Evolutionary conservation across 306 rosid species (phyloP), one percentile per base, ranked within the genome.

Genomic region (Prunus mira): DNA sequence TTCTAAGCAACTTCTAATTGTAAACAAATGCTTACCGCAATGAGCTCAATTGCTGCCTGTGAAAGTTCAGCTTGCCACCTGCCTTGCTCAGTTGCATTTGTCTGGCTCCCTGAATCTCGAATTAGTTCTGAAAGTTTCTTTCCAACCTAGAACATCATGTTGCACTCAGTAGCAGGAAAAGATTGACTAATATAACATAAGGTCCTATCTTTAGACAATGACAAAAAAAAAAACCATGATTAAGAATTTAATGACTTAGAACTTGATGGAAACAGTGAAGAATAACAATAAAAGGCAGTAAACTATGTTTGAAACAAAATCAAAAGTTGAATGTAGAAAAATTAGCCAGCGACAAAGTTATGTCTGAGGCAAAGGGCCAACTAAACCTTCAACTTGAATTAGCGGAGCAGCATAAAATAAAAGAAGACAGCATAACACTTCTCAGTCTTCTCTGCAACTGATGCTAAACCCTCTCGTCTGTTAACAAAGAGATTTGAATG

Each of bases 41-140:
- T 96, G 30, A 96, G 88, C 86, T 96, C 99, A 78, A 96, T 96
- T 18, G 97, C 99, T 63, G 95, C 98, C 88, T 96, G 98, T 65
- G 97, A 92, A 84, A 96, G 98, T 82, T 96, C 99, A 72, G 90
- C 86, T 71, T 96, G 99, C 99, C 99, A 96, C 88, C 99, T 87
- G 70, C 94, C 98, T 87, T 91, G 98, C 76, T 92, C 99, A 46
- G 89, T 87, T 82, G 91, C 99, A 45, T 62, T 66, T 49, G 89
- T 86, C 69, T 91, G 97, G 84, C 91, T 84, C 63, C 99, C 91
- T 60, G 99, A 87, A 84, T 96, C 99, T 63, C 98, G 88, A 78
- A 96, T 93, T 60, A 96, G 86, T 76, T 96, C 99, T 7, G 99
- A 92, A 9, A 96, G 84, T 86, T 89, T 96, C 81, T 93, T 96